phyloP scores from a whole-genome alignment of 106 monocot genomes.

The Agapanthus africanus region DNA sequence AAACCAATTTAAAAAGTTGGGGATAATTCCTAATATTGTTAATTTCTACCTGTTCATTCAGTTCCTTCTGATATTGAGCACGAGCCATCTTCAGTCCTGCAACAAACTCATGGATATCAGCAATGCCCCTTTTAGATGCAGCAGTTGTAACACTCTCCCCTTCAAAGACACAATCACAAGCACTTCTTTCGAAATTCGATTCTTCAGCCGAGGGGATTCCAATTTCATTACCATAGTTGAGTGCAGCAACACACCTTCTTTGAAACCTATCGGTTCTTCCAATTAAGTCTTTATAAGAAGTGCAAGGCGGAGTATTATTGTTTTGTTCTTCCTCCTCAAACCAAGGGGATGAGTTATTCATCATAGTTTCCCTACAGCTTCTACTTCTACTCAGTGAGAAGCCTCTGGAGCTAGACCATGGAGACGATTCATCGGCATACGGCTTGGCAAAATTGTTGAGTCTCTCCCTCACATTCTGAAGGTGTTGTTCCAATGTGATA shows the following conservation, averaged over 20 bases:
- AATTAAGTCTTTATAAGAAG: constrained; percentile 41
- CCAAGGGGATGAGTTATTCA: constrained; percentile 24
- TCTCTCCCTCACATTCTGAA: constrained; percentile 40
- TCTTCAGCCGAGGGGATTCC: constrained; percentile 27
- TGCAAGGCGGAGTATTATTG: constrained; percentile 58
- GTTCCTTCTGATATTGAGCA: constrained; percentile 39
- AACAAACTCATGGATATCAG: constrained; percentile 50
- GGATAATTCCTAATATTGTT: not conserved
- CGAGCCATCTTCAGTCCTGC: constrained; percentile 63
- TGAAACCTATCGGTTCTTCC: constrained; percentile 43
- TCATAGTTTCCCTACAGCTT: constrained; percentile 52
- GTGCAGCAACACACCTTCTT: constrained; percentile 22
- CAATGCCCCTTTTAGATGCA: constrained; percentile 29
- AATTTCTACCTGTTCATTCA: constrained; percentile 30
- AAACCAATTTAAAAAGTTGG: not conserved
- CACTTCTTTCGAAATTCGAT: constrained; percentile 25
- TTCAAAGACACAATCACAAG: constrained; percentile 10
- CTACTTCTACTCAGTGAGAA: constrained; percentile 48
- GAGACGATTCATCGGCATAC: constrained; percentile 23
- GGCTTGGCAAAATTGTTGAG: constrained; percentile 24
- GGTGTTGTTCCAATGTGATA: constrained; percentile 64
- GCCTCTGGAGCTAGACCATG: constrained; percentile 25
- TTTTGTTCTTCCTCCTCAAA: constrained; percentile 29
- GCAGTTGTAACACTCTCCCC: constrained; percentile 10
- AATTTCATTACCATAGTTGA: constrained; percentile 36